These are phyloP conservation scores for Leccinum pallidistipes DNA, from an alignment of 1,284 basidiomycete species.

Conservation along the genomic window DNA sequence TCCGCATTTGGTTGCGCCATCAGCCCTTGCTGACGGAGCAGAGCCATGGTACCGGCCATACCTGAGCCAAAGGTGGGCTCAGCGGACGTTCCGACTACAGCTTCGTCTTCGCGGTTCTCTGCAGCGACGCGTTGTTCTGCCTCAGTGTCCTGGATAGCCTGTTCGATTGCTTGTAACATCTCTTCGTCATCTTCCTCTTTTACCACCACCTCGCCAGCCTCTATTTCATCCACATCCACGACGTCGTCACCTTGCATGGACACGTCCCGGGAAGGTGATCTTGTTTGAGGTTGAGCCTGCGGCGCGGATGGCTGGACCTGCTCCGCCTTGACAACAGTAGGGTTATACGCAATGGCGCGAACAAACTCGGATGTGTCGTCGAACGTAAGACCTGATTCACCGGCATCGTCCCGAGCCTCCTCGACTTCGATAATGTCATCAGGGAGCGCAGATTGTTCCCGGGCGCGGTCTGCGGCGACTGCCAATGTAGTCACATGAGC, in stretches of 20 bases:
- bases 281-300: slow-evolving; percentile 38
- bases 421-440: slow-evolving; percentile 56
- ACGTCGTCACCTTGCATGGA: slow-evolving; percentile 63
- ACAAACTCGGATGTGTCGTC: slow-evolving; percentile 99
- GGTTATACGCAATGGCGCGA: slow-evolving; percentile 77
- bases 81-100: slow-evolving; percentile 58
- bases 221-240: slow-evolving; percentile 62
- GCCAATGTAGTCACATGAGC: slow-evolving; percentile 8
- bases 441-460: slow-evolving; percentile 48
- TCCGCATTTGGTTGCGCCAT: slow-evolving; percentile 68
- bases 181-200: slow-evolving; percentile 78
- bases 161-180: slow-evolving; percentile 73
- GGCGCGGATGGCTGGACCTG: slow-evolving; percentile 41
- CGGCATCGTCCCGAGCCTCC: slow-evolving; percentile 59
- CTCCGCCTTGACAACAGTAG: slow-evolving; percentile 54
- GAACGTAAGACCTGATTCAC: slow-evolving; percentile 73
- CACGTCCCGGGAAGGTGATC: slow-evolving; percentile 50
- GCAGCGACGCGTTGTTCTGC: slow-evolving; percentile 47
- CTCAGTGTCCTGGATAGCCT: slow-evolving; percentile 60
- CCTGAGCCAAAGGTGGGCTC: slow-evolving; percentile 80
- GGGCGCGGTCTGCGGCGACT: slow-evolving; percentile 70
- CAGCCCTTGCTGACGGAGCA: slow-evolving; percentile 92
- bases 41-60: slow-evolving; percentile 84
- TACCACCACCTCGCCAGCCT: slow-evolving; percentile 74
- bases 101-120: slow-evolving; percentile 33